A percentile compares a stretch with the other conserved stretches of the same genome.
Conservation (phyloP, 352 stramenopile species). For the Phytophthora hybrid region DNA sequence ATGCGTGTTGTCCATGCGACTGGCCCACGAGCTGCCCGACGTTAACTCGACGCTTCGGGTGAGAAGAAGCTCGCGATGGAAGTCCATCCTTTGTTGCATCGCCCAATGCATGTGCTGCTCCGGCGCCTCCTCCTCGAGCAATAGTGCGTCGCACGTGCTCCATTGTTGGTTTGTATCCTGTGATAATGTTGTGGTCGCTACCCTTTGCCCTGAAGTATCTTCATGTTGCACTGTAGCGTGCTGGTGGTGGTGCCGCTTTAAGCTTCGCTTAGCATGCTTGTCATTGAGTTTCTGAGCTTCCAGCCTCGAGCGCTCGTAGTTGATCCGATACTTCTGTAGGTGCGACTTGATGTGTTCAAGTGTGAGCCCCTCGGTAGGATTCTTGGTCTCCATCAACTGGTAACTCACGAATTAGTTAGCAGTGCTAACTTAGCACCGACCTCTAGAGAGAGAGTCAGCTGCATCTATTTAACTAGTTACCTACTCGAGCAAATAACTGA, state of each 20-base stretch:
- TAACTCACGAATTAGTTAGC: not conserved
- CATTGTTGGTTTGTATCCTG: conserved; percentile 13
- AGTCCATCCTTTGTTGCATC: conserved; percentile 41
- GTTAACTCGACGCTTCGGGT: conserved; percentile 31
- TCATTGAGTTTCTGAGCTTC: conserved; percentile 23
- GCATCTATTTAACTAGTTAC: too few relatives aligned
- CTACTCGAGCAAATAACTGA: too few relatives aligned
- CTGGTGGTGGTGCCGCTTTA: conserved; percentile 16
- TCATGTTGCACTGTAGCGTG: not conserved
- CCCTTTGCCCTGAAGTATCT: not conserved
- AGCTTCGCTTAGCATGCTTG: conserved; percentile 25
- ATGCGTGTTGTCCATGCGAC: conserved; percentile 13
- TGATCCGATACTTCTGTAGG: conserved; percentile 39
- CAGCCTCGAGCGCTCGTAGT: conserved; percentile 27
- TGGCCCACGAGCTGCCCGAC: conserved; percentile 21
- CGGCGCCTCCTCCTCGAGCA: conserved; percentile 7
- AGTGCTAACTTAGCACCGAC: not conserved
- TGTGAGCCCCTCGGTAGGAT: conserved; percentile 17
- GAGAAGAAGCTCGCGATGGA: conserved; percentile 36
- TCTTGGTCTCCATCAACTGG: conserved; percentile 34
- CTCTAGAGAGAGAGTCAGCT: too few relatives aligned
- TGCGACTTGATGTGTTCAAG: conserved; percentile 39
- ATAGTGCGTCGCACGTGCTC: conserved; percentile 15
- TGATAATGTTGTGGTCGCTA: not conserved
- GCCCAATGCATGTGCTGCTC: conserved; percentile 30